These are phyloP conservation scores for Chenopodium album DNA, from an alignment of 148 eudicot genomes.

Conservation along the genomic window DNA sequence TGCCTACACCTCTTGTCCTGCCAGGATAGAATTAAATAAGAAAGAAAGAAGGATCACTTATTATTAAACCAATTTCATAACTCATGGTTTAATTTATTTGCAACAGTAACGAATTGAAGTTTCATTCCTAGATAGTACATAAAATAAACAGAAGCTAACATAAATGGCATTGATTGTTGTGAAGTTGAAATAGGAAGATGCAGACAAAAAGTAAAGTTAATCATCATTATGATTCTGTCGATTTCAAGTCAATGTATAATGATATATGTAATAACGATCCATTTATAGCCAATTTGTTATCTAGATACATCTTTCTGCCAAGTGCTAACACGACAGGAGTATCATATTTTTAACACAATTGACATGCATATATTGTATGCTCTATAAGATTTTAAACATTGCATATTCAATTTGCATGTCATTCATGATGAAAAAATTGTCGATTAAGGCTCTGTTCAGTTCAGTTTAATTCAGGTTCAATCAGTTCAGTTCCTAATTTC, in stretches of 20 bases:
- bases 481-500: no score
- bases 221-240: slow-evolving; percentile 1
- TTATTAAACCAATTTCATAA: background rate
- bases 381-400: no score
- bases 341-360: no score
- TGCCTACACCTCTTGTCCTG: no score
- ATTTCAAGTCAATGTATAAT: background rate
- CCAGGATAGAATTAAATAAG: no score
- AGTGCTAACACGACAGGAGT: background rate
- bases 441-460: no score
- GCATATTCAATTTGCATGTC: no score
- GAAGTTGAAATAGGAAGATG: background rate
- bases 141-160: background rate
- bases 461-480: no score
- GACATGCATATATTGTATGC: no score
- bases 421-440: no score
- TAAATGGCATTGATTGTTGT: background rate
- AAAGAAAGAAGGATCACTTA: no score
- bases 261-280: background rate
- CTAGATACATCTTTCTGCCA: background rate
- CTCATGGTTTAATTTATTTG: no score
- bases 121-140: background rate
- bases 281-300: background rate
- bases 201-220: background rate
- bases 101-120: background rate